Evolutionary conservation across 306 rosid genomes (phyloP).

Genomic region (Lathyrus sativus): DNA sequence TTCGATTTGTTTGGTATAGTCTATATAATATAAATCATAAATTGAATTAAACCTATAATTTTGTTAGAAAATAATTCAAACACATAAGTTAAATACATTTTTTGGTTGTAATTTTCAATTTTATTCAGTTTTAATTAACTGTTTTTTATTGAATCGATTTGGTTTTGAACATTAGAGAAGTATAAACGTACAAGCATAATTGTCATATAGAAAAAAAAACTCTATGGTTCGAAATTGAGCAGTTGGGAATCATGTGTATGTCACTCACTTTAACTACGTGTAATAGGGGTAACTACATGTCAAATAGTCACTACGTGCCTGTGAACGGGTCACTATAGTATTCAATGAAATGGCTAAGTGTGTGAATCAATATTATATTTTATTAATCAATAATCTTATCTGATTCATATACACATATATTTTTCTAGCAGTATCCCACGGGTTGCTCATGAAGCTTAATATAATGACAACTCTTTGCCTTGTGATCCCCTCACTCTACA

Average conservation of each 20-base stretch:
- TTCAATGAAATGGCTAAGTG: constrained; percentile 34
- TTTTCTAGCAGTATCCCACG: constrained; percentile 23
- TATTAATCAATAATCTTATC: neutral
- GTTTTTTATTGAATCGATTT: no score
- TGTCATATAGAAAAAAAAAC: neutral
- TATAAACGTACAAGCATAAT: neutral
- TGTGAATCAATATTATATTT: constrained; percentile 25
- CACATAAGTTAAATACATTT: no score
- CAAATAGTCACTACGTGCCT: constrained; percentile 1
- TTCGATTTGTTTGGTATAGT: no score
- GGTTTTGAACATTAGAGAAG: no score
- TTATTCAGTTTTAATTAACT: no score
- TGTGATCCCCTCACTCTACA: neutral
- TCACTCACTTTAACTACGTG: neutral
- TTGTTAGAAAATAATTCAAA: no score
- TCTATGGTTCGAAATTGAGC: neutral
- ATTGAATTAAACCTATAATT: no score
- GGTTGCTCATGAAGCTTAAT: constrained; percentile 39
- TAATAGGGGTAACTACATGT: neutral
- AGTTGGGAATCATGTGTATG: constrained; percentile 11
- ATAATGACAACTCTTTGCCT: neutral
- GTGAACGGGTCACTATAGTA: constrained; percentile 1
- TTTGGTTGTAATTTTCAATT: no score
- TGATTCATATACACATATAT: neutral
- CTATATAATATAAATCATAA: no score